phyloP scores from a whole-genome alignment of 192 early-diverging fungal genomes.

The Coemansia sp. region DNA sequence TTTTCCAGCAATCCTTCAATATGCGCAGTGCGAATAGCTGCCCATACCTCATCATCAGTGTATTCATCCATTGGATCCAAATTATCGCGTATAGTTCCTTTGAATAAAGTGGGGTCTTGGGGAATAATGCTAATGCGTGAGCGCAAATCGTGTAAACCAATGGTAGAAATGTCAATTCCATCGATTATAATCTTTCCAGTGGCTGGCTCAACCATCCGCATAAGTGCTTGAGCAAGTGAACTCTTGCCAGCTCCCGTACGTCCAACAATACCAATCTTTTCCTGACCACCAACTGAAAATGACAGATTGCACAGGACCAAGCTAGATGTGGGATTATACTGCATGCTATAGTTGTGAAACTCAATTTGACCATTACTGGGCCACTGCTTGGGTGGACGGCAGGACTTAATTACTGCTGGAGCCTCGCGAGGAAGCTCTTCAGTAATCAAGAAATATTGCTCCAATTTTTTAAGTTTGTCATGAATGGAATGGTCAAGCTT shows the following conservation, averaged over 20 bases:
- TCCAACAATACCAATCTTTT: conserved; percentile 83
- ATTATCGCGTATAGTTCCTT: conserved; percentile 56
- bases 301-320: conserved; percentile 45
- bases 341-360: conserved; percentile 28
- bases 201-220: conserved; percentile 66
- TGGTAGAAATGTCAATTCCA: conserved; percentile 55
- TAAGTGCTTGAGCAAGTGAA: conserved; percentile 60
- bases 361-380: conserved; percentile 69
- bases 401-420: conserved; percentile 58
- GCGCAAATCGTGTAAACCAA: conserved; percentile 64
- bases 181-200: conserved; percentile 61
- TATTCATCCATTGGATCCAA: conserved; percentile 63
- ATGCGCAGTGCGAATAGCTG: conserved; percentile 50
- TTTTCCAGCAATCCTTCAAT: conserved; percentile 43
- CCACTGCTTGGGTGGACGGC: conserved; percentile 59
- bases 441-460: not conserved
- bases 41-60: conserved; percentile 66
- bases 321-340: not conserved
- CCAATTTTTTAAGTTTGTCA: not conserved
- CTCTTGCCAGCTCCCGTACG: conserved; percentile 78
- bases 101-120: conserved; percentile 15
- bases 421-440: conserved; percentile 49
- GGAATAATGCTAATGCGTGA: conserved; percentile 64
- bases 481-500: not conserved
- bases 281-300: conserved; percentile 56